A percentile compares a stretch with the other conserved stretches of the same genome.
phyloP scores from a whole-genome alignment of 805 yeast genomes.

The Metschnikowia similis region DNA sequence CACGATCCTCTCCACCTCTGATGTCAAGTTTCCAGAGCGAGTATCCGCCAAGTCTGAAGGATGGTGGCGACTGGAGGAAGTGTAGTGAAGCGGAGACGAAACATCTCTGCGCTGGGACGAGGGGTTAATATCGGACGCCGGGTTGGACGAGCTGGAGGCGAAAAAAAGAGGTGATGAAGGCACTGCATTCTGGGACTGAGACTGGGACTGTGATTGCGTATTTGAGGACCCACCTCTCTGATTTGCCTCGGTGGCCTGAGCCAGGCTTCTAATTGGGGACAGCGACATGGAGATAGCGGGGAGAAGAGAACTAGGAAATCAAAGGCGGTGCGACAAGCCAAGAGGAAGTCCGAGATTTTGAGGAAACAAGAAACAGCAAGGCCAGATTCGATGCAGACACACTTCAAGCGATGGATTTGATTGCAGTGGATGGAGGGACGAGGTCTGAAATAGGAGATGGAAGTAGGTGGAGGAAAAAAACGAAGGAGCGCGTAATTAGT shows the following conservation, averaged over 20 bases:
- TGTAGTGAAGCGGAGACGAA: conserved; percentile 50
- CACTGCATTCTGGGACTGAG: conserved; percentile 35
- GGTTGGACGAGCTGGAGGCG: conserved; percentile 45
- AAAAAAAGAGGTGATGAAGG: conserved; percentile 58
- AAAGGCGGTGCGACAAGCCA: not conserved
- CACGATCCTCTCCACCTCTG: conserved; percentile 41
- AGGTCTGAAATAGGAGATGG: not conserved
- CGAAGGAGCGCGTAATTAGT: conserved; percentile 12
- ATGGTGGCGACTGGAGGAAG: conserved; percentile 35
- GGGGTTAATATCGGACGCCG: conserved; percentile 30
- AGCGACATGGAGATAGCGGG: conserved; percentile 13
- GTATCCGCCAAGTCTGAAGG: conserved; percentile 31
- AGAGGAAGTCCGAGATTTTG: not conserved
- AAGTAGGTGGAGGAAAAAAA: not conserved
- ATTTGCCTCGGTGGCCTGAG: conserved; percentile 9
- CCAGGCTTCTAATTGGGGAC: conserved; percentile 18
- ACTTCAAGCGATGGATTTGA: not conserved
- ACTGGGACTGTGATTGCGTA: conserved; percentile 35
- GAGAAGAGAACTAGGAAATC: no score
- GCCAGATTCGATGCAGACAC: not conserved
- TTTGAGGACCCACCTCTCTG: conserved; percentile 9
- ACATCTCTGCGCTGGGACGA: conserved; percentile 26
- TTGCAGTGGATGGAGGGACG: not conserved
- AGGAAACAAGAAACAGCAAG: not conserved
- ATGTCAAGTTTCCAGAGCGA: conserved; percentile 43